Conservation (phyloP, 1,139 yeast species). For the Yamadazyma dushanensis region DNA sequence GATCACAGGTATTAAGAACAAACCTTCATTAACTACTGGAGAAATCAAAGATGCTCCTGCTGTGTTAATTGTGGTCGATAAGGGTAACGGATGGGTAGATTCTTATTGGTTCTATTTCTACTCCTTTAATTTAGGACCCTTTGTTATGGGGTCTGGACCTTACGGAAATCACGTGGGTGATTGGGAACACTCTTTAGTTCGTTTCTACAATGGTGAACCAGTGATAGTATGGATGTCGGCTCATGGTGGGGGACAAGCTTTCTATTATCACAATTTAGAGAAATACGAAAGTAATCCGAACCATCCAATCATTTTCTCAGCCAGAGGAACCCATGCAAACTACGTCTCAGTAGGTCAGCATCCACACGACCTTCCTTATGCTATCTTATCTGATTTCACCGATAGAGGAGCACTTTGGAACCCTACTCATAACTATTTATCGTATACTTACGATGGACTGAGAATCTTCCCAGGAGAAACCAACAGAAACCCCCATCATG, state of each 20-base stretch:
- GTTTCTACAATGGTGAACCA: constrained; percentile 82
- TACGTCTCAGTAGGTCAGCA: constrained; percentile 96
- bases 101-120: constrained; percentile 97
- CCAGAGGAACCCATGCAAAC: constrained; percentile 96
- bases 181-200: constrained; percentile 93
- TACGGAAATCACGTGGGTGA: constrained; percentile 97
- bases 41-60: constrained; percentile 77
- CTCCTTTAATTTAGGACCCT: constrained; percentile 92
- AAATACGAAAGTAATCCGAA: constrained; percentile 50
- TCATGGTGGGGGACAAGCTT: constrained; percentile 96
- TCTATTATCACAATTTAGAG: constrained; percentile 71
- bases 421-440: constrained; percentile 77
- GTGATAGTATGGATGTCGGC: constrained; percentile 98
- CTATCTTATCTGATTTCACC: constrained; percentile 87
- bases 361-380: constrained; percentile 91
- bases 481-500: constrained; percentile 42
- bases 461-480: constrained; percentile 39
- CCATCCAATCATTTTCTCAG: constrained; percentile 80
- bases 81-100: constrained; percentile 91
- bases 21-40: constrained; percentile 74
- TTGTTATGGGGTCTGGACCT: constrained; percentile 96
- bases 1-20: constrained; percentile 72
- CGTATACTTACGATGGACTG: constrained; percentile 72
- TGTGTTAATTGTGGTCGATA: constrained; percentile 77
- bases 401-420: constrained; percentile 97